These are phyloP conservation scores for Boletus pseudopeckii DNA, from an alignment of 768 basidiomycete genomes.

Conservation along the genomic window DNA sequence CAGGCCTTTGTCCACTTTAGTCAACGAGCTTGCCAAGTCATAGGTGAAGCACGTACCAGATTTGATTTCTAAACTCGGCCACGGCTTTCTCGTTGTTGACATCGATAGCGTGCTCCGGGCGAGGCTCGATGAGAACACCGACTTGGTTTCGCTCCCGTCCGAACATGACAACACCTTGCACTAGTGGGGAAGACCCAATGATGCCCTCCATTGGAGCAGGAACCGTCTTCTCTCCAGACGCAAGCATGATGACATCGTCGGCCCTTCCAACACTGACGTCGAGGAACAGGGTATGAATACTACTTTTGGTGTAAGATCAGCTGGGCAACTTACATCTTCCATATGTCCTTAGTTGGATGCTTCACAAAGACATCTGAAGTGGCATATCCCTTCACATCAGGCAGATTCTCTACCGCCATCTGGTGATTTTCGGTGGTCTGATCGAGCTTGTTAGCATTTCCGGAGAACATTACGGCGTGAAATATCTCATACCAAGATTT, in stretches of 20 bases:
- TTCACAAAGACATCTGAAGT: slow-evolving; percentile 42
- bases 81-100: slow-evolving; percentile 21
- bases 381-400: slow-evolving; percentile 39
- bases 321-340: slow-evolving; percentile 27
- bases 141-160: slow-evolving; percentile 32
- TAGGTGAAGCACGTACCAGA: slow-evolving; percentile 23
- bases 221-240: slow-evolving; percentile 21
- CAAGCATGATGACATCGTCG: slow-evolving; percentile 34
- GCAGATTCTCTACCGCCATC: slow-evolving; percentile 32
- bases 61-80: slow-evolving; percentile 27
- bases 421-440: background rate
- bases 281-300: background rate
- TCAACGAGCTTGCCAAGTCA: background rate
- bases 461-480: background rate
- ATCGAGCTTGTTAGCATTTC: background rate
- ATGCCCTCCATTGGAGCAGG: slow-evolving; percentile 27
- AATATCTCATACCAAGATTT: slow-evolving; percentile 32
- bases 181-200: slow-evolving; percentile 20
- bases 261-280: slow-evolving; percentile 31
- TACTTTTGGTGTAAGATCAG: background rate
- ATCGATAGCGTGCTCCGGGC: slow-evolving; percentile 16
- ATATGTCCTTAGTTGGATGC: slow-evolving; percentile 43
- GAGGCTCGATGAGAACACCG: slow-evolving; percentile 34
- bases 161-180: slow-evolving; percentile 32
- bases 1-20: slow-evolving; percentile 26